A percentile compares a stretch with the other conserved stretches of the same genome.
phyloP scores from a whole-genome alignment of 768 basidiomycete genomes.

The Suillus subaureus region DNA sequence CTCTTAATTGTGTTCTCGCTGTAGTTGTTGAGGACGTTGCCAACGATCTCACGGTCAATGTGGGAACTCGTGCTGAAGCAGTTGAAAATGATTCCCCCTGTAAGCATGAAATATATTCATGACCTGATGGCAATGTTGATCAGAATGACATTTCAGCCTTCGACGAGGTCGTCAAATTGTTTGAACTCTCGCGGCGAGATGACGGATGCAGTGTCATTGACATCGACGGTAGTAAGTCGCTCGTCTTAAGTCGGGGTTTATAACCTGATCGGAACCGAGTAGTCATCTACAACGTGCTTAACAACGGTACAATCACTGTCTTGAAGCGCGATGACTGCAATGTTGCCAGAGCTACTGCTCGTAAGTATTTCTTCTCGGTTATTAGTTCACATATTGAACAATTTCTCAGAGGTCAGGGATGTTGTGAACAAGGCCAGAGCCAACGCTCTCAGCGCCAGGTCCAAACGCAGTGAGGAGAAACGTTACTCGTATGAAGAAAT shows the following conservation, averaged over 20 bases:
- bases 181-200: not conserved
- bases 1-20: not conserved
- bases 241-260: rapidly evolving
- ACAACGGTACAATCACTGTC: not conserved
- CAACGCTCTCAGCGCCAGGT: not conserved
- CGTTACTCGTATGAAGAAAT: not conserved
- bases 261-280: not conserved
- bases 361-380: not conserved
- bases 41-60: not conserved
- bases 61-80: not conserved
- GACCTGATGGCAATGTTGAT: not conserved
- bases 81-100: not conserved
- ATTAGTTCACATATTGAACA: too few species aligned
- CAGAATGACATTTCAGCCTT: not conserved
- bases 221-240: not conserved
- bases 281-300: not conserved
- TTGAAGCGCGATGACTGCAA: too few species aligned
- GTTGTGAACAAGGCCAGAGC: not conserved
- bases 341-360: not conserved
- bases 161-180: not conserved
- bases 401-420: not conserved
- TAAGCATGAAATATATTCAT: not conserved
- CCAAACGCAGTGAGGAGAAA: not conserved
- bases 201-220: not conserved
- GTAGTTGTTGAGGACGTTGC: not conserved